Conservation (phyloP, 2,329 filamentous ascomycete genomes). For the Alternaria alternata region DNA sequence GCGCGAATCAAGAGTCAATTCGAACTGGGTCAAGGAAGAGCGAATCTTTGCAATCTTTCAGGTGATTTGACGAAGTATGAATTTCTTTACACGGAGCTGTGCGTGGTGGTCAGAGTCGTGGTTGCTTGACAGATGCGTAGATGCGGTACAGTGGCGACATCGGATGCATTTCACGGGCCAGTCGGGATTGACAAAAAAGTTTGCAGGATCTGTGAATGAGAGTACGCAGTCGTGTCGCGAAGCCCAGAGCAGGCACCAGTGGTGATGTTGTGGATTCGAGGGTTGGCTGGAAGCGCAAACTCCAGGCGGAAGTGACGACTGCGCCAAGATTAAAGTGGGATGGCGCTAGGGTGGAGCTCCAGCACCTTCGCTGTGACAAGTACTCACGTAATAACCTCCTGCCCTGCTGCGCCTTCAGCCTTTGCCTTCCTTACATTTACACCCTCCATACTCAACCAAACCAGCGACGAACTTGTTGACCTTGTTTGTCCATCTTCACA, state of each 20-base stretch:
- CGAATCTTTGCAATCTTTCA: too few relatives aligned
- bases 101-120: background rate
- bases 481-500: conserved; percentile 7
- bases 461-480: conserved; percentile 11
- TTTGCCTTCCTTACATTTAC: conserved; percentile 7
- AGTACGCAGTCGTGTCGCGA: background rate
- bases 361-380: conserved; percentile 31
- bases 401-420: conserved; percentile 21
- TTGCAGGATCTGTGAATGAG: background rate
- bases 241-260: background rate
- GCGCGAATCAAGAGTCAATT: too few relatives aligned
- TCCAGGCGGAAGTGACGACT: conserved; percentile 8
- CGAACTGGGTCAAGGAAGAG: too few relatives aligned
- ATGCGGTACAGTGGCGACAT: background rate
- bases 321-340: conserved; percentile 24
- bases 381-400: conserved; percentile 24
- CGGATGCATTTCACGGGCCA: background rate
- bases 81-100: background rate
- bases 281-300: conserved; percentile 1
- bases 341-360: conserved; percentile 28
- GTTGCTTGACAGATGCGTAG: background rate
- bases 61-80: too few relatives aligned
- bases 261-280: background rate
- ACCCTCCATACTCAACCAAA: conserved; percentile 1
- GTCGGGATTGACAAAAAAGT: background rate